Percentiles rank a stretch among this genome's conserved stretches.
phyloP scores from a whole-genome alignment of 148 eudicot species.

The Chenopodium suecicum region DNA sequence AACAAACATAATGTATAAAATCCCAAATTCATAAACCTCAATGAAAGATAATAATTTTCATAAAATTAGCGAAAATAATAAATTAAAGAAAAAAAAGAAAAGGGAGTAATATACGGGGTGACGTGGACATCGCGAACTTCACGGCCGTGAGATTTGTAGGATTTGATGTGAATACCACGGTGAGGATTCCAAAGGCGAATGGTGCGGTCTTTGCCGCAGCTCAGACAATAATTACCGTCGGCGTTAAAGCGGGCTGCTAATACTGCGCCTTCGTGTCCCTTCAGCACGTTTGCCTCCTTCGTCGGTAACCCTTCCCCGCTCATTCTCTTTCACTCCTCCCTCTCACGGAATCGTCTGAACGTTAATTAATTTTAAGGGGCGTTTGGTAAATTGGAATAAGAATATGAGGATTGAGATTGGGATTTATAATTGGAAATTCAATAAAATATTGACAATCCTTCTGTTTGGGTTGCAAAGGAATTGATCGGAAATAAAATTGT shows the following conservation, averaged over 20 bases:
- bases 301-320: conserved; percentile 39
- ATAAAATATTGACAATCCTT: no score
- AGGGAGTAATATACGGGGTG: conserved; percentile 42
- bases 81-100: neutral
- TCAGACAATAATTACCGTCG: conserved; percentile 79
- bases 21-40: no score
- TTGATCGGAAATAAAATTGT: no score
- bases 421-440: no score
- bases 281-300: conserved; percentile 59
- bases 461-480: no score
- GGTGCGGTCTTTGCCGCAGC: conserved; percentile 88
- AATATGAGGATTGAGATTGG: neutral
- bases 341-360: no score
- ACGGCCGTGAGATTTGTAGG: conserved; percentile 91
- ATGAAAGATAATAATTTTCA: no score
- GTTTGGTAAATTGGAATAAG: neutral
- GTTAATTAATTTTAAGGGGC: no score
- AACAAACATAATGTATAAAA: no score
- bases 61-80: neutral
- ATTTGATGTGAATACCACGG: conserved; percentile 87
- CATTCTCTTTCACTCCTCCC: neutral
- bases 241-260: conserved; percentile 75
- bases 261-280: conserved; percentile 89
- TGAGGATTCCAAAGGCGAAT: conserved; percentile 99
- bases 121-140: conserved; percentile 92